Evolutionary conservation across 2,329 filamentous ascomycete species (phyloP), one percentile per base, ranked within the genome.

Genomic region (Sclerotinia minor): DNA sequence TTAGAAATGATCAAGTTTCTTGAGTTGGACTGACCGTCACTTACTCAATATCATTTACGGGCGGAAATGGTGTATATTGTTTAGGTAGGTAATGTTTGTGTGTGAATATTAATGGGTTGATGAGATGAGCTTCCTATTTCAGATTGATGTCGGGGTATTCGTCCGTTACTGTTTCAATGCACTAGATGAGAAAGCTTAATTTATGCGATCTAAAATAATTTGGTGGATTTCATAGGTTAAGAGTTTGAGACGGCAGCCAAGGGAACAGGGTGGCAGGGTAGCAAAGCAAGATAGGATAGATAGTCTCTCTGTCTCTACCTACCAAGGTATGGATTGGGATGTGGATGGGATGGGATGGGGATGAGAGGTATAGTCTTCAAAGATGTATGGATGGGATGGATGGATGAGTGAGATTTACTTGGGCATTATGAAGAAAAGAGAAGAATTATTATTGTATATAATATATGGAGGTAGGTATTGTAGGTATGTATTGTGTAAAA

Each of bases 111-210:
- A 38, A 44, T 32, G 26, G 15, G 32, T 66, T 66, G 64, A 32
- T 52, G 64, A 61, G 64, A 32, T 52, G 64, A 61, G 64, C 64
- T 67, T 67, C 64, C 64, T 67, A 67, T 50, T 67, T 29, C 26
- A 59, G 64, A 32, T 60, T n/a, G 54, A 66, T 24, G 35, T 61
- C 64, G 64, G 64, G 38, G 44, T 59, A 61, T 61, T 67, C 29
- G 26, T 67, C 64, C 35, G 54, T 59, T 61, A 35, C 35, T 52
- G 47, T 54, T 47, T 67, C 32, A 17, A 54, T 63, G 35, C 45
- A 49, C 58, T 8, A 61, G 59, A 60, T 60, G 44, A 60, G 52
- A 55, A 65, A 65, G 53, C 53, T 57, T 65, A 24, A 66, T 66
- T 59, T n/a, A 50, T 59, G 38, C 32, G 55, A 67, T 61, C 55